Conservation (phyloP, 108 stramenopile genomes). For the Cyclotella kingstonii region DNA sequence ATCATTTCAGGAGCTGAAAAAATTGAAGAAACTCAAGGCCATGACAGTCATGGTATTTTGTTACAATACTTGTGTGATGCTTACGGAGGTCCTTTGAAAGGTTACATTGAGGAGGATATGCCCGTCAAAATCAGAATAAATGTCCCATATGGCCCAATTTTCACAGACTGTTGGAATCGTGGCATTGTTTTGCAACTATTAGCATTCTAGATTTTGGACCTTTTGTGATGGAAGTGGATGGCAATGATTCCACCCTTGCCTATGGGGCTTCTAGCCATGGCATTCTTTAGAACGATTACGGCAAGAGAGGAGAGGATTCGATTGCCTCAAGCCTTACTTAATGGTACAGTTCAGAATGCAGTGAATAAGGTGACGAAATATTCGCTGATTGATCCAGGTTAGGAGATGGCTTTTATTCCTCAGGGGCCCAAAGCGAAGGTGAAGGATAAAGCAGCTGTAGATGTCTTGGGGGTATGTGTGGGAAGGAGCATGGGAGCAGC, state of each 20-base stretch:
- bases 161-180: slow-evolving; percentile 46
- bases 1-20: slow-evolving; percentile 28
- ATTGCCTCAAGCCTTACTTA: slow-evolving; percentile 37
- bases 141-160: slow-evolving; percentile 49
- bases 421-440: slow-evolving; percentile 45
- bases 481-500: slow-evolving; percentile 45
- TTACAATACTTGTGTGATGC: slow-evolving; percentile 49
- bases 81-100: slow-evolving; percentile 53
- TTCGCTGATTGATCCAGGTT: slow-evolving; percentile 46
- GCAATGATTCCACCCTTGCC: slow-evolving; percentile 44
- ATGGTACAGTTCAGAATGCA: slow-evolving; percentile 46
- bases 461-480: slow-evolving; percentile 45
- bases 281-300: slow-evolving; percentile 31
- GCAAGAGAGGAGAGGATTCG: slow-evolving; percentile 35
- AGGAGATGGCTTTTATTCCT: slow-evolving; percentile 51
- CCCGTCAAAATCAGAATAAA: slow-evolving; percentile 39
- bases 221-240: slow-evolving; percentile 44
- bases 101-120: slow-evolving; percentile 35
- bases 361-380: slow-evolving; percentile 53
- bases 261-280: slow-evolving; percentile 40
- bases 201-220: slow-evolving; percentile 42
- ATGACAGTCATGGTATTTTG: slow-evolving; percentile 52
- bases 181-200: slow-evolving; percentile 44
- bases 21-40: slow-evolving; percentile 43
- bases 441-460: slow-evolving; percentile 50